Conservation (phyloP, 164 flowering plant genomes). For the Vitis rupestris region DNA sequence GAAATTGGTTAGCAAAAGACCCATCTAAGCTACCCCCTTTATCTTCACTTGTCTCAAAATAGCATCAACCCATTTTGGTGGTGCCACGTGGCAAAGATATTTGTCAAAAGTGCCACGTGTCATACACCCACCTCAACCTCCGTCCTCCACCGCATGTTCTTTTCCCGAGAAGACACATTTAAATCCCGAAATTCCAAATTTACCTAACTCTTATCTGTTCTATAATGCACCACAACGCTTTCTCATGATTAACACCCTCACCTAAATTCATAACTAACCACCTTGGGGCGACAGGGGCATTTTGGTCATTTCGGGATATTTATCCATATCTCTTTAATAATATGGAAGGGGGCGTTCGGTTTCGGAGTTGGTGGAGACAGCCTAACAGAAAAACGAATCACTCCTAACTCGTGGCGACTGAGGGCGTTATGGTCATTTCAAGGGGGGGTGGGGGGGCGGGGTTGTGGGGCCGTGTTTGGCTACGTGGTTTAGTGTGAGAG, state of each 20-base stretch:
- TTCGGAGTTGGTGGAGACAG: conserved; percentile 14
- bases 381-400: conserved; percentile 25
- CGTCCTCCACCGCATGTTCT: background rate
- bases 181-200: background rate
- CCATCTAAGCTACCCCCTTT: conserved; percentile 11
- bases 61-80: background rate
- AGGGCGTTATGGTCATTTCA: conserved; percentile 3
- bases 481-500: background rate
- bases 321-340: background rate
- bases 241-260: conserved; percentile 3
- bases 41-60: background rate
- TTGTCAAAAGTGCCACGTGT: conserved; percentile 6
- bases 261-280: background rate
- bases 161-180: background rate
- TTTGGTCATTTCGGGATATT: background rate
- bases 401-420: conserved; percentile 9
- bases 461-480: background rate
- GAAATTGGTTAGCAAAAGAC: conserved; percentile 19
- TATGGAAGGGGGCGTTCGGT: background rate
- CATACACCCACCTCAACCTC: conserved; percentile 12
- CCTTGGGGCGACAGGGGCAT: background rate
- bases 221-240: too few relatives aligned
- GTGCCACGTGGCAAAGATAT: conserved; percentile 10
- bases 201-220: background rate
- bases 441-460: fast-evolving